Conservation (phyloP, 2,329 filamentous ascomycete genomes). For the Sporothrix inflata region DNA sequence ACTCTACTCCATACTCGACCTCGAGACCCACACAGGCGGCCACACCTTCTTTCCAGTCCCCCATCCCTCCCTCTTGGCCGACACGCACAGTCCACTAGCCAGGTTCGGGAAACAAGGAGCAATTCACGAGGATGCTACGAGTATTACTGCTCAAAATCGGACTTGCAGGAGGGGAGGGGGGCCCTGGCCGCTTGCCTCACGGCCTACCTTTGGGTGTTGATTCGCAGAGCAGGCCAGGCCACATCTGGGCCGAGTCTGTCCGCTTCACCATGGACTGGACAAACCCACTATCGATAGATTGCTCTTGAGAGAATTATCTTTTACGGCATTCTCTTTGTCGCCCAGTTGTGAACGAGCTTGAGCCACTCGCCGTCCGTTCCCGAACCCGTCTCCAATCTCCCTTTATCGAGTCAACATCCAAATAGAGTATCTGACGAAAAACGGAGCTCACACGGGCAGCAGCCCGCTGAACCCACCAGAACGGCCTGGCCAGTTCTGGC, state of each 20-base stretch:
- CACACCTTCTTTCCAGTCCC: constrained; percentile 26
- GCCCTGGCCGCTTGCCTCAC: constrained; percentile 4
- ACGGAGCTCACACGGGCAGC: not conserved
- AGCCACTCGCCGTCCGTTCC: constrained; percentile 6
- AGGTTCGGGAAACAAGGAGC: constrained; percentile 30
- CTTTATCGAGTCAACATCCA: not conserved
- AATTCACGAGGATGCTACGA: not conserved
- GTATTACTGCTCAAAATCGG: not conserved
- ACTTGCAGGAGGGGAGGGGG: not conserved
- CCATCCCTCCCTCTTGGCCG: constrained; percentile 9
- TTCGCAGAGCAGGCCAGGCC: constrained; percentile 33
- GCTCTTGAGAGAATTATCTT: constrained; percentile 24
- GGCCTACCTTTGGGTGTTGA: constrained; percentile 30
- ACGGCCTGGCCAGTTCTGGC: not conserved
- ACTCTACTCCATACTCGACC: constrained; percentile 1
- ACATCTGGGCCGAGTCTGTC: constrained; percentile 27
- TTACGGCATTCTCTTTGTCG: constrained; percentile 12
- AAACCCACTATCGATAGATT: constrained; percentile 28
- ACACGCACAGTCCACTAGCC: constrained; percentile 31
- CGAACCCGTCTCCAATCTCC: not conserved
- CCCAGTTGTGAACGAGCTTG: not conserved
- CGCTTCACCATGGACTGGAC: not conserved
- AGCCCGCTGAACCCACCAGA: not conserved
- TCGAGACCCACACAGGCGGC: constrained; percentile 29
- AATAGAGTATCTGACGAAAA: not conserved